These are phyloP conservation scores for Castanea sativa DNA, from an alignment of 306 rosid species.

Conservation along the genomic window DNA sequence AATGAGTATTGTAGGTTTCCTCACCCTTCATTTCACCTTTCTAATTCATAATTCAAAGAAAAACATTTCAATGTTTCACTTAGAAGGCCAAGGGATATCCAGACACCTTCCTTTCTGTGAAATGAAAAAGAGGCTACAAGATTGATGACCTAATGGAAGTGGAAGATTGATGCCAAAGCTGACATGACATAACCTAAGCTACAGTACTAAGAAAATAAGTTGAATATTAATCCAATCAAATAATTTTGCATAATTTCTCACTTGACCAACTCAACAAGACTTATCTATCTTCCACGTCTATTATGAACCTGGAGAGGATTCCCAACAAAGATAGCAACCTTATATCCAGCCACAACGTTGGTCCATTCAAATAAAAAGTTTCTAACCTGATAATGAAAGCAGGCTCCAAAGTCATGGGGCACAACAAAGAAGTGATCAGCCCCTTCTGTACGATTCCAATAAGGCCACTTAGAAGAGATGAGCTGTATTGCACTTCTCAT, in stretches of 20 bases:
- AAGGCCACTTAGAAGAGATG: slow-evolving; percentile 96
- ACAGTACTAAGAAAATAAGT: neutral
- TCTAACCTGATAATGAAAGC: slow-evolving; percentile 94
- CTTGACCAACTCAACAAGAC: neutral
- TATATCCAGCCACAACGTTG: neutral
- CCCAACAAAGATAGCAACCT: neutral
- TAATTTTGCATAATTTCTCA: neutral
- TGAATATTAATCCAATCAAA: neutral
- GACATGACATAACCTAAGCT: neutral
- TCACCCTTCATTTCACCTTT: neutral
- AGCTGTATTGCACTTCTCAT: slow-evolving; percentile 99
- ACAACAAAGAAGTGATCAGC: slow-evolving; percentile 96
- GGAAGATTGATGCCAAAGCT: neutral
- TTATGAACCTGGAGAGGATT: neutral
- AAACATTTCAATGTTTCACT: neutral
- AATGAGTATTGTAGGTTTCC: neutral
- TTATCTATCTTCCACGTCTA: neutral
- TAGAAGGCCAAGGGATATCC: neutral
- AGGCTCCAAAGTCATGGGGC: slow-evolving; percentile 97
- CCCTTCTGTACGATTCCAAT: slow-evolving; percentile 94
- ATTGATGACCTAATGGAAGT: too few relatives aligned
- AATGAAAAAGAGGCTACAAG: neutral
- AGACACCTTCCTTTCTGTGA: neutral
- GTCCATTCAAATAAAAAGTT: neutral
- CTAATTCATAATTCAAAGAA: neutral